A percentile compares a stretch with the other conserved stretches of the same genome.
Evolutionary conservation across 1,139 yeast genomes (phyloP).

Genomic region (Debaryomyces robertsiae): DNA sequence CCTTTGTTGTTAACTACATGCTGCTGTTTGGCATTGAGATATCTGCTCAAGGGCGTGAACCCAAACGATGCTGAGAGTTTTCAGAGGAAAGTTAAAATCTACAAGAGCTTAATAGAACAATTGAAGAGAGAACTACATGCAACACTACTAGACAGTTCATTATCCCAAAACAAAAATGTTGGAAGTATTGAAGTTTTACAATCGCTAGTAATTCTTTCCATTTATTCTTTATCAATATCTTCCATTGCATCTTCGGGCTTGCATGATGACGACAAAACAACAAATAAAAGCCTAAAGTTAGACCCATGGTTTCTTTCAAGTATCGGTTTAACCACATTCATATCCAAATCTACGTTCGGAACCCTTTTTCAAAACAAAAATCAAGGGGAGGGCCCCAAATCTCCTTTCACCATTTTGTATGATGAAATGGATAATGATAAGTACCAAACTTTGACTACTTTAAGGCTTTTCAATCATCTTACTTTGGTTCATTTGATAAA

Average conservation of each 20-base stretch:
- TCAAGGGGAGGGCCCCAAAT: not conserved
- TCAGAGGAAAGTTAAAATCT: conserved; percentile 23
- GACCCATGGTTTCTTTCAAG: conserved; percentile 69
- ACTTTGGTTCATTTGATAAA: conserved; percentile 69
- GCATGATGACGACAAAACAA: not conserved
- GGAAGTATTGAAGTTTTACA: conserved; percentile 64
- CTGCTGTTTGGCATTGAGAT: conserved; percentile 62
- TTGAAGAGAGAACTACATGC: conserved; percentile 46
- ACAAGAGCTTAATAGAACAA: conserved; percentile 30
- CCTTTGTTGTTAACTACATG: conserved; percentile 68
- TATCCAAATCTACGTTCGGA: conserved; percentile 48
- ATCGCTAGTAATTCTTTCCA: conserved; percentile 61
- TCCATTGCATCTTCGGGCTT: conserved; percentile 34
- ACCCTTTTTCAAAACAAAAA: conserved; percentile 17
- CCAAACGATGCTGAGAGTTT: conserved; percentile 24
- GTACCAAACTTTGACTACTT: conserved; percentile 52
- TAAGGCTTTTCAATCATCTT: conserved; percentile 73
- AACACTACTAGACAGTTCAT: conserved; percentile 36
- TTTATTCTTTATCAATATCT: conserved; percentile 63
- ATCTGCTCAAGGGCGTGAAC: conserved; percentile 30
- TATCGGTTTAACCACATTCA: conserved; percentile 58
- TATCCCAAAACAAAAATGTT: conserved; percentile 15
- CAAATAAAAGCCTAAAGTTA: conserved; percentile 19
- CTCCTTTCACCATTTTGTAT: conserved; percentile 31
- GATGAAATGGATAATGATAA: conserved; percentile 42